These are phyloP conservation scores for Microdochium paspali DNA, from an alignment of 2,329 filamentous ascomycete species.

Conservation along the genomic window DNA sequence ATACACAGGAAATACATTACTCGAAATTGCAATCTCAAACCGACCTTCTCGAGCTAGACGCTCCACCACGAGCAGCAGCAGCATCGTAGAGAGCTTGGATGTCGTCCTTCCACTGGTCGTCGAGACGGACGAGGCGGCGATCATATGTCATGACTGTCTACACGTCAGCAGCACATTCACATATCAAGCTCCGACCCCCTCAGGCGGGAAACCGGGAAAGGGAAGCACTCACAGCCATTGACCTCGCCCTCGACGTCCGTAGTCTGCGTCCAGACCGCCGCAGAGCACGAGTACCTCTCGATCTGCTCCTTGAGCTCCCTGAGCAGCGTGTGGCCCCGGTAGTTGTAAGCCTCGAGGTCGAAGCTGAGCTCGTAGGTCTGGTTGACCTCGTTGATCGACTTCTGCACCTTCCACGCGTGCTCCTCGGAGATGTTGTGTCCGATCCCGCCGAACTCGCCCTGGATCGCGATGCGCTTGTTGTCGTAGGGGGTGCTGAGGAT, in stretches of 20 bases:
- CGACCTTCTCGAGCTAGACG: not conserved
- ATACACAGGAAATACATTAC: too few relatives aligned
- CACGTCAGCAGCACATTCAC: not conserved
- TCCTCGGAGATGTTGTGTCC: constrained; percentile 55
- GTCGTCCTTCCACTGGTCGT: constrained; percentile 51
- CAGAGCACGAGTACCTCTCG: constrained; percentile 51
- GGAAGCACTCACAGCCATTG: constrained; percentile 37
- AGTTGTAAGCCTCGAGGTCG: constrained; percentile 54
- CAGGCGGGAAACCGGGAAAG: not conserved
- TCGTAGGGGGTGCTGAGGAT: constrained; percentile 45
- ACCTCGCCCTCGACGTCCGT: constrained; percentile 68
- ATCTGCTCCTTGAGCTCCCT: constrained; percentile 54
- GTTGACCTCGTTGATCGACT: constrained; percentile 50
- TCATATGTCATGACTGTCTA: constrained; percentile 54
- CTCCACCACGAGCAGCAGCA: constrained; percentile 17
- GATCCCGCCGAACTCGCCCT: constrained; percentile 64
- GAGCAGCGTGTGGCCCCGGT: constrained; percentile 50
- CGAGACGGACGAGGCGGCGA: constrained; percentile 46
- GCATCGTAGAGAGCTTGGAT: constrained; percentile 52
- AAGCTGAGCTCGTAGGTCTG: constrained; percentile 59
- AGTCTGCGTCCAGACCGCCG: constrained; percentile 64
- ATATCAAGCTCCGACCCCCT: not conserved
- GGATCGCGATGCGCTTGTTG: constrained; percentile 51
- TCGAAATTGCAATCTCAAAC: not conserved
- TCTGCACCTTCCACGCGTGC: constrained; percentile 55